phyloP scores from a whole-genome alignment of 176 grass and related monocot species.

The Bonia amplexicaulis region DNA sequence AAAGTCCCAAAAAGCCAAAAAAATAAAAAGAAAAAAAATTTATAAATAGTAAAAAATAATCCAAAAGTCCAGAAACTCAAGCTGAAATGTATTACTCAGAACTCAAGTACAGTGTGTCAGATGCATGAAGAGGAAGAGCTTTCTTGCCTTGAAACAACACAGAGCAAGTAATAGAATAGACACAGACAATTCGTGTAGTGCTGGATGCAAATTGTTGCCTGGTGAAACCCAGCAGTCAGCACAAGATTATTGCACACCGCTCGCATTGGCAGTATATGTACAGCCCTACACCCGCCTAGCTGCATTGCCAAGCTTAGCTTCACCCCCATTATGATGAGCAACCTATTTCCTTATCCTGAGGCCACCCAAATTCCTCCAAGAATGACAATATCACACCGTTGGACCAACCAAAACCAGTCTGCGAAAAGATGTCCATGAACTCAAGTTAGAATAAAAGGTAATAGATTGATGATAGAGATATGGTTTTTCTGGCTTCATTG shows the following conservation, averaged over 20 bases:
- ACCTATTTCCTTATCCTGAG: conserved; percentile 46
- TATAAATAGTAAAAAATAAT: no score
- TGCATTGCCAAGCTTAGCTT: background rate
- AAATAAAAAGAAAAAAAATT: no score
- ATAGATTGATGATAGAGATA: background rate
- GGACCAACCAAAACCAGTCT: conserved; percentile 99
- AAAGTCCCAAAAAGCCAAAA: no score
- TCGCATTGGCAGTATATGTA: background rate
- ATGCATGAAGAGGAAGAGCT: background rate
- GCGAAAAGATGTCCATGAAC: conserved; percentile 2
- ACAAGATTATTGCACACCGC: background rate
- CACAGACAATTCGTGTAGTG: background rate
- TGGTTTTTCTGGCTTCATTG: background rate
- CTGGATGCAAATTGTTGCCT: background rate
- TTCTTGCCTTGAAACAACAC: background rate
- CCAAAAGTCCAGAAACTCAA: no score
- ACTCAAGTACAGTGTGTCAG: background rate
- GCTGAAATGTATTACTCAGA: background rate
- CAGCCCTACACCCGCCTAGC: background rate
- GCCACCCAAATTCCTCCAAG: conserved; percentile 93
- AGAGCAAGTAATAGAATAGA: background rate
- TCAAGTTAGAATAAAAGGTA: background rate
- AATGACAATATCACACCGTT: conserved; percentile 85
- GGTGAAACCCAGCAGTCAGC: background rate
- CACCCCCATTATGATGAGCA: conserved; percentile 22